These are phyloP conservation scores for Sporodiniella umbellata DNA, from an alignment of 371 early-diverging fungal species.

Conservation along the genomic window DNA sequence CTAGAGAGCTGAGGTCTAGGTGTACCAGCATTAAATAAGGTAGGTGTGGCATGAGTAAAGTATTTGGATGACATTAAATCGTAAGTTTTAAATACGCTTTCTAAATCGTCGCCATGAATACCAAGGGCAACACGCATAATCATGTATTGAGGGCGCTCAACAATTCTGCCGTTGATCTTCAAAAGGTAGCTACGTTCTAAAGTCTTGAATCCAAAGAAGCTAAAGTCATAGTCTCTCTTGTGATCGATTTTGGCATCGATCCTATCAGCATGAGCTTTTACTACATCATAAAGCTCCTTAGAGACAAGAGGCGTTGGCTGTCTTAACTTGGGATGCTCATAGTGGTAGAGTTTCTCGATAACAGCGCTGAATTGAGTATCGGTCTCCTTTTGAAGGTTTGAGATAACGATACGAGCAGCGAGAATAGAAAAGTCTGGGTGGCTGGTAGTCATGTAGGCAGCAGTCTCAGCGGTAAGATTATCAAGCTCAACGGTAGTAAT, in stretches of 20 bases:
- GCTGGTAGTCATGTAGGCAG: conserved; percentile 95
- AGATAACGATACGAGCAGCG: conserved; percentile 97
- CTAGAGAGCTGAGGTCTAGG: conserved; percentile 94
- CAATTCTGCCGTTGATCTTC: conserved; percentile 74
- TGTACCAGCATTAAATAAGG: conserved; percentile 98
- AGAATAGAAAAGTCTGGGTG: conserved; percentile 98
- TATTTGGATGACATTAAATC: conserved; percentile 91
- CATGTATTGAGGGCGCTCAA: conserved; percentile 99
- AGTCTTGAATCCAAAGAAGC: conserved; percentile 99
- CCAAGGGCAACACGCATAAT: conserved; percentile 99
- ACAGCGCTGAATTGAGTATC: conserved; percentile 90
- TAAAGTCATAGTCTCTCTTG: conserved; percentile 95
- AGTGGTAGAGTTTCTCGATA: conserved; percentile 81
- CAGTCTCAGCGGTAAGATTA: conserved; percentile 96
- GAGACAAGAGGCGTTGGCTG: conserved; percentile 88
- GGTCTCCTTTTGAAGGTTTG: conserved; percentile 97
- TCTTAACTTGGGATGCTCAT: conserved; percentile 88
- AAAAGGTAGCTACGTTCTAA: conserved; percentile 96
- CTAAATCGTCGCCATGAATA: conserved; percentile 95
- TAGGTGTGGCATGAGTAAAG: conserved; percentile 99
- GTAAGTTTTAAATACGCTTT: conserved; percentile 95
- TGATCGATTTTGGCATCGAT: conserved; percentile 93
- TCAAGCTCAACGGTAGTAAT: conserved; percentile 96
- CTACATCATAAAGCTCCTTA: conserved; percentile 66
- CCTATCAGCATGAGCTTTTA: conserved; percentile 75